Conservation (phyloP, 495 filamentous ascomycete species). For the Elasticomyces elasticus region DNA sequence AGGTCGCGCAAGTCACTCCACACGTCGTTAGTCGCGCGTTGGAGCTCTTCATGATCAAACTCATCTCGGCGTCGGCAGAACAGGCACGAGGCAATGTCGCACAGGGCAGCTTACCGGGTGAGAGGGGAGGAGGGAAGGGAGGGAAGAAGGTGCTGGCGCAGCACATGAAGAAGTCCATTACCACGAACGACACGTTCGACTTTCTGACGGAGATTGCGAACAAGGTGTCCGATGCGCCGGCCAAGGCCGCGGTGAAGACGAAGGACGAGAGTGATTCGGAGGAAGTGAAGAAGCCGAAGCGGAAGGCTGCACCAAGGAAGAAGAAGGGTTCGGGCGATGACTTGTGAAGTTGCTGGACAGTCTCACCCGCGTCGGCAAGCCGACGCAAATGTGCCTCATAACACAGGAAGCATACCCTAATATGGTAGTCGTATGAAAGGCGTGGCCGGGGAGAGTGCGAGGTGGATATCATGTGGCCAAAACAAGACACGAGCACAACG, state of each 20-base stretch:
- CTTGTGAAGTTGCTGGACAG: background rate
- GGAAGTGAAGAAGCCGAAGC: constrained; percentile 7
- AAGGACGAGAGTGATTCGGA: constrained; percentile 16
- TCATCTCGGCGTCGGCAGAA: constrained; percentile 43
- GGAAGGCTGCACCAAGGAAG: constrained; percentile 15
- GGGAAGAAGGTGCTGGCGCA: constrained; percentile 67
- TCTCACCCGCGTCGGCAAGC: background rate
- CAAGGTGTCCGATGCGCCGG: constrained; percentile 66
- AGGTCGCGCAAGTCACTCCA: constrained; percentile 93
- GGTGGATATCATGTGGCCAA: too few species aligned
- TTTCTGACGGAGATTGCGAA: constrained; percentile 85
- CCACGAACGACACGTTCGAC: constrained; percentile 79
- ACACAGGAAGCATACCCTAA: too few species aligned
- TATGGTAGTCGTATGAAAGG: too few species aligned
- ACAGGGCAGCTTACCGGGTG: background rate
- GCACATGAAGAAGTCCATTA: constrained; percentile 83
- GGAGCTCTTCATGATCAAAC: constrained; percentile 91
- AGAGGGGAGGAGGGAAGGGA: constrained; percentile 7
- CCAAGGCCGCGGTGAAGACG: constrained; percentile 30
- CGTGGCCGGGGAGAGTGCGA: too few species aligned
- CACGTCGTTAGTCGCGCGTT: constrained; percentile 94
- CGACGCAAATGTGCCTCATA: background rate
- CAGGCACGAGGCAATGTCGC: constrained; percentile 5
- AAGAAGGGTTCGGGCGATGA: constrained; percentile 13
- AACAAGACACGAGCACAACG: too few species aligned